phyloP scores from a whole-genome alignment of 208 protist species.

The Trypanosoma congolense region DNA sequence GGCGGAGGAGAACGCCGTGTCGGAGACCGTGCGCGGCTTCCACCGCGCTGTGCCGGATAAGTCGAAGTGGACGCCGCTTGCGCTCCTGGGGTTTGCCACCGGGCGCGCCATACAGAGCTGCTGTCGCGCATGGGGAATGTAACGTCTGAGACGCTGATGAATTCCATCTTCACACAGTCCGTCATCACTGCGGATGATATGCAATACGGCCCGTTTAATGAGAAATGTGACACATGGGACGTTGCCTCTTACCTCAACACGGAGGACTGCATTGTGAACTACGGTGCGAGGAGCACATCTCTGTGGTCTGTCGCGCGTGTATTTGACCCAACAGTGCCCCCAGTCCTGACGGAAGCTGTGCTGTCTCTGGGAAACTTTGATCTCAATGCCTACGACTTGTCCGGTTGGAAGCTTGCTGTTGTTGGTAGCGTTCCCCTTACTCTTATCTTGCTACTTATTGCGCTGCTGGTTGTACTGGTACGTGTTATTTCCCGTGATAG shows the following conservation, averaged over 20 bases:
- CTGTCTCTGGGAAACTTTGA: constrained; percentile 30
- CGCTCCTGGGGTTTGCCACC: constrained; percentile 14
- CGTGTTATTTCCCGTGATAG: background rate
- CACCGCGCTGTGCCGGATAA: constrained; percentile 5
- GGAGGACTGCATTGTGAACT: constrained; percentile 26
- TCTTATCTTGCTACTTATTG: constrained; percentile 1
- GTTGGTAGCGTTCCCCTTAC: constrained; percentile 25
- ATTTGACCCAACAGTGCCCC: constrained; percentile 22
- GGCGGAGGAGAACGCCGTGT: constrained; percentile 22
- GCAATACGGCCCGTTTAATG: constrained; percentile 26
- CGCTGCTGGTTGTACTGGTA: constrained; percentile 5
- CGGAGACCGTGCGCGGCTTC: constrained; percentile 13
- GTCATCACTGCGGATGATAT: constrained; percentile 23
- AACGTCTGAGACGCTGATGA: constrained; percentile 17
- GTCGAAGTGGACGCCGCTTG: constrained; percentile 2
- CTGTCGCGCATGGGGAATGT: constrained; percentile 13
- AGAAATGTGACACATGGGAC: background rate
- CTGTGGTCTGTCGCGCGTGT: constrained; percentile 27
- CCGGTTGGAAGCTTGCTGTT: constrained; percentile 15
- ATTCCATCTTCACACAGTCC: constrained; percentile 19
- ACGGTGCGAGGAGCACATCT: constrained; percentile 36
- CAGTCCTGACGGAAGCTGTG: constrained; percentile 4
- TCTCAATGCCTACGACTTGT: background rate
- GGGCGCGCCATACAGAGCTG: constrained; percentile 10
- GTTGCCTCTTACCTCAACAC: background rate